Conservation (phyloP, 352 stramenopile genomes). For the Globisporangium iwayamae region DNA sequence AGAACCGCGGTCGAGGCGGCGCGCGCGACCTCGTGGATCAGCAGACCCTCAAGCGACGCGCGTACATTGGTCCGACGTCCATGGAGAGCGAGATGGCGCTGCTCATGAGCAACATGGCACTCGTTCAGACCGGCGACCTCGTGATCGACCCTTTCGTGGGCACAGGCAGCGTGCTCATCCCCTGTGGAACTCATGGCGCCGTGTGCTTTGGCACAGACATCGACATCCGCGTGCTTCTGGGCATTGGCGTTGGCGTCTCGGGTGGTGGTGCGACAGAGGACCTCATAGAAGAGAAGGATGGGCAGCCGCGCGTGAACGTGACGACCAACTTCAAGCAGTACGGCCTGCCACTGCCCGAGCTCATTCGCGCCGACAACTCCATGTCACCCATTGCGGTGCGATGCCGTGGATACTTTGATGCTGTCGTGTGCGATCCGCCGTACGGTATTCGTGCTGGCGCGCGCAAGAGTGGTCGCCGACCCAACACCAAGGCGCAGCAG, state of each 20-base stretch:
- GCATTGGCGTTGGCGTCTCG: conserved; percentile 72
- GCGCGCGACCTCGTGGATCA: conserved; percentile 80
- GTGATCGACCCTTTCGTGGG: conserved; percentile 97
- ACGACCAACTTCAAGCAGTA: conserved; percentile 93
- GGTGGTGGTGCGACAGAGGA: conserved; percentile 24
- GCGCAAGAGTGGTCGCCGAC: conserved; percentile 86
- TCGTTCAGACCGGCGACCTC: conserved; percentile 65
- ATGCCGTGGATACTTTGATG: conserved; percentile 76
- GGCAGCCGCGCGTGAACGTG: conserved; percentile 58
- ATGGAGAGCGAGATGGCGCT: conserved; percentile 97
- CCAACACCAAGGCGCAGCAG: conserved; percentile 21
- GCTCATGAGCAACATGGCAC: conserved; percentile 92
- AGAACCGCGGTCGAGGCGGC: conserved; percentile 65
- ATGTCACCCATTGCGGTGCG: conserved; percentile 46
- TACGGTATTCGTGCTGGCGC: conserved; percentile 94
- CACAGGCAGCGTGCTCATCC: conserved; percentile 96
- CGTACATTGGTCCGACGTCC: conserved; percentile 96
- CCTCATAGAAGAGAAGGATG: conserved; percentile 17
- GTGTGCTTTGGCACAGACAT: conserved; percentile 96
- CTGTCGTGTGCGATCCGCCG: conserved; percentile 91
- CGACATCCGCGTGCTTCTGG: conserved; percentile 93
- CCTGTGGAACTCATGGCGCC: conserved; percentile 89
- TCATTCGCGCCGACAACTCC: conserved; percentile 93
- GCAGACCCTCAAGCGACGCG: conserved; percentile 92
- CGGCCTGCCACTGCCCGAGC: conserved; percentile 89